Base-by-base conservation (phyloP, 179 eudicot species). In the Pouteria campechiana region DNA sequence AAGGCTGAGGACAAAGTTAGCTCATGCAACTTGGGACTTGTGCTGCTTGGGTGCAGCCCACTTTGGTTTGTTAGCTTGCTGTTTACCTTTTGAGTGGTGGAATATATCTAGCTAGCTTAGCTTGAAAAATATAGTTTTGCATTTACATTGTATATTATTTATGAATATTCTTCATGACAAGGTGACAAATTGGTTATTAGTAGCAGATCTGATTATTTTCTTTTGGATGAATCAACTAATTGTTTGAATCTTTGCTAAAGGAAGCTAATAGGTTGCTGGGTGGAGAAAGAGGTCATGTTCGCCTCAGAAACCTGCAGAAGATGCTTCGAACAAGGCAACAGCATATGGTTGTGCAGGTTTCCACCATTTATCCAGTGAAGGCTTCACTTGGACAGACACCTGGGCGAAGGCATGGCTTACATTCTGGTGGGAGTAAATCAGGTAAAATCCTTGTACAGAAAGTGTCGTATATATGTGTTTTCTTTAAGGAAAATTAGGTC, bases 351-450 rank as follows among this genome's bases (percentile, higher is more conserved):
- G 72, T 93, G 22, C 89, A 85, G 60, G 78, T 90, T 62, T 63
- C 93, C 24, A 63, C 65, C 55, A 73, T 90, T 37, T 90, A 85
- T 73, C 98, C 95, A n/a, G 81, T 90, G 44, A 85, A 86, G 73
- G 60, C 83, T 37, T 60, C 76, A 44, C 31, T 73, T 30, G 88
- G 90, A 40, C 81, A 69, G 17, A 44, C 76, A 42, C 72, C 49
- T 23, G 98, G 85, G 63, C 93, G 79, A 60, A 95, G 85, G 69
- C 98, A 85, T 76, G 95, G 85, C 64, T 74, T 78, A 18, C 85
- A 71, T 61, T 64, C 77, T 20, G 58, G 72, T 64, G 58, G 68
- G 51, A 69, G 69, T 46, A 74, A 64, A 58, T 54, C 74, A 57
- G 89, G 97, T 76, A 69, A 54, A 40, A 13, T 37, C 19, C 5